Evolutionary conservation across 2,329 filamentous ascomycete species (phyloP), one percentile per base, ranked within the genome.

Genomic region (Hypoxylon rubiginosum): DNA sequence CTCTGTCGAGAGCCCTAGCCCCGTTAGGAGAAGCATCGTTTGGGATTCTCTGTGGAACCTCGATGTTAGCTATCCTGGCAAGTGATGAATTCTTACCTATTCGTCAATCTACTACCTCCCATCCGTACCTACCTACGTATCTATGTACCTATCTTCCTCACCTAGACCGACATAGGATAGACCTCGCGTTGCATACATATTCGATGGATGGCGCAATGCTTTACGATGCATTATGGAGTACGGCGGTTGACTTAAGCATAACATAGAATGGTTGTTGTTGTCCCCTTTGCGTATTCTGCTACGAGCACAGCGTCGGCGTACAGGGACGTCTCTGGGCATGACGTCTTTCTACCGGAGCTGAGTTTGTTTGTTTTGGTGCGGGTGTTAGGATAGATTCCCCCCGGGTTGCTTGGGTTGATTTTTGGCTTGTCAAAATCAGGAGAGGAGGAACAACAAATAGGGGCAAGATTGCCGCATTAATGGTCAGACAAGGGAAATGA

Each of bases 41-140:
- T 91, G 87, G 87, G 87, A 89, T 69, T 83, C 85, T 11, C 77
- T 90, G 15, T 90, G 88, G 88, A 87, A 82, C 67, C 74, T 89
- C 26, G 87, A 90, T 71, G 81, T 88, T 49, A 87, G 81, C 67
- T 84, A 86, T 66, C 74, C 75, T 17, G 73, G 73, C 53, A 86
- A 86, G 69, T 84, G 82, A 64, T 76, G 7, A 72, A 19, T 32
- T 41, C n/a, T 17, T 49, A 43, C 34, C 30, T 51, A 21, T 32
- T 6, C 13, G 21, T 10, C 24, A 2, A 32, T 13, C 11, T 10
- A 51, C n/a, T n/a, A n/a, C n/a, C n/a, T n/a, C 45, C 57, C 15
- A 45, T 21, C 11, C 52, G 28, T n/a, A n/a, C n/a, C n/a, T 52
- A 52, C 19, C 30, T 48, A 43, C 28, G 9, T 54, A 21, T 28